Percentiles rank a stretch among this genome's conserved stretches.
Conservation (phyloP, 306 rosid genomes). For the Astragalus glycyphyllos region DNA sequence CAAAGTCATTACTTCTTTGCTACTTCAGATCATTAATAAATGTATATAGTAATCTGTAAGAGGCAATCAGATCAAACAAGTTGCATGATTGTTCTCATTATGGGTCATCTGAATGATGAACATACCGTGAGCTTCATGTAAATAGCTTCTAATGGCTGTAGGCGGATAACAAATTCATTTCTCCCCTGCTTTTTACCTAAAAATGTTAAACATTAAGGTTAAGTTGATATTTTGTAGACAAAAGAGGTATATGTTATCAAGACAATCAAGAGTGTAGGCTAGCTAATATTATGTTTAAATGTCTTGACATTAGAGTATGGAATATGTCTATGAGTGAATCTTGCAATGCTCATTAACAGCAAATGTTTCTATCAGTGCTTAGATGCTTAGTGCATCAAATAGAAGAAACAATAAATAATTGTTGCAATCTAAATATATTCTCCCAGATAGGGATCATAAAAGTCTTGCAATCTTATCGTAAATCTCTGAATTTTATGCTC, state of each 20-base stretch:
- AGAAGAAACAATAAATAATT: no score
- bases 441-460: no score
- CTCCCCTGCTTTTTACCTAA: slow-evolving; percentile 85
- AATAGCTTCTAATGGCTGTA: slow-evolving; percentile 86
- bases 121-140: slow-evolving; percentile 89
- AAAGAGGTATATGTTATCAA: slow-evolving; percentile 12
- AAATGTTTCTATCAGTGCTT: no score
- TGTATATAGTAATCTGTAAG: neutral
- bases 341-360: no score
- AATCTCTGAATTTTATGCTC: no score
- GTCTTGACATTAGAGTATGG: neutral
- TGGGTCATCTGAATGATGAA: slow-evolving; percentile 21
- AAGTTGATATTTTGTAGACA: slow-evolving; percentile 24
- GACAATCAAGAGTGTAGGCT: neutral
- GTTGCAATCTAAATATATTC: no score
- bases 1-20: neutral
- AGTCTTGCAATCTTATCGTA: no score
- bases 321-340: no score
- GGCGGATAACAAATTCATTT: slow-evolving; percentile 85
- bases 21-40: slow-evolving; percentile 31
- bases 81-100: slow-evolving; percentile 3
- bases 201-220: slow-evolving; percentile 32
- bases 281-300: slow-evolving; percentile 20
- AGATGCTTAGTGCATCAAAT: no score
- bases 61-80: slow-evolving; percentile 33